phyloP scores from a whole-genome alignment of 1,284 basidiomycete species.

The Sphagnurus paluster region DNA sequence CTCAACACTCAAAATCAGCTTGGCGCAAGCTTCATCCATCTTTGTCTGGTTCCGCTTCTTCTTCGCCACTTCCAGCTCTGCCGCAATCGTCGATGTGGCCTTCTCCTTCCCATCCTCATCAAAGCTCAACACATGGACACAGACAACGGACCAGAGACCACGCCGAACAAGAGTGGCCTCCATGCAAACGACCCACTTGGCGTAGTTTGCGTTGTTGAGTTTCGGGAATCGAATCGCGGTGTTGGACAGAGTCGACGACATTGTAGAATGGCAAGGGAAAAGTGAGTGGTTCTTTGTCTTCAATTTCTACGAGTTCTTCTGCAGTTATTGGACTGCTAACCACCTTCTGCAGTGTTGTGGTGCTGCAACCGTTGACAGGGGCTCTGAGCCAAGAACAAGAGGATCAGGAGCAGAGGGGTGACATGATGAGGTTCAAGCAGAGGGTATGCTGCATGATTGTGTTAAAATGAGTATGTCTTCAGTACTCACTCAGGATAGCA shows the following conservation, averaged over 20 bases:
- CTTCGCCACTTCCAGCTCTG: slow-evolving; percentile 14
- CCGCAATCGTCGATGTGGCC: slow-evolving; percentile 14
- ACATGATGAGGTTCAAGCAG: neutral
- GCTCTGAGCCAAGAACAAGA: neutral
- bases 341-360: slow-evolving; percentile 17
- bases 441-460: slow-evolving; percentile 9
- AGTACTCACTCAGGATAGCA: too few relatives aligned
- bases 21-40: slow-evolving; percentile 27
- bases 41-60: slow-evolving; percentile 19
- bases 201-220: slow-evolving; percentile 23
- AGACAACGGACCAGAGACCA: slow-evolving; percentile 22
- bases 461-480: too few relatives aligned
- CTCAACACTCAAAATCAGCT: slow-evolving; percentile 32
- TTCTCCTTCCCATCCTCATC: slow-evolving; percentile 11
- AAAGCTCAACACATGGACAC: slow-evolving; percentile 7
- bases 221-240: neutral
- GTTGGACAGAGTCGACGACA: neutral
- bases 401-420: neutral
- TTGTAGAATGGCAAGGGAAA: slow-evolving; percentile 1
- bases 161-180: slow-evolving; percentile 29
- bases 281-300: neutral
- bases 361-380: slow-evolving; percentile 11
- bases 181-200: slow-evolving; percentile 31
- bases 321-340: slow-evolving; percentile 13
- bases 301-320: slow-evolving; percentile 5